Base-by-base conservation (phyloP, 805 yeast genomes). In the Teunomyces stri region DNA sequence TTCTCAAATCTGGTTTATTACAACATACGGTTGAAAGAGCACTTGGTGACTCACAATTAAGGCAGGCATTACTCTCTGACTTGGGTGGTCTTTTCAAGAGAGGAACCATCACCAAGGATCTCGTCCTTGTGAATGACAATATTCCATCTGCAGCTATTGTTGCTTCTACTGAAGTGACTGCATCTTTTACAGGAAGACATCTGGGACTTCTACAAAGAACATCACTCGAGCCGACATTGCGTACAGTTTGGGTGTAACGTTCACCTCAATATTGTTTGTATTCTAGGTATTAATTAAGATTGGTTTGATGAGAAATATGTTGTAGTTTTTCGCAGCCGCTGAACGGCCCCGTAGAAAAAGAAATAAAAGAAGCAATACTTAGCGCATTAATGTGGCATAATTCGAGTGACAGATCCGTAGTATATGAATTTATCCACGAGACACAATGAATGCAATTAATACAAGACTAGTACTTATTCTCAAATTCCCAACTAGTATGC, bases 1-100 rank as follows among this genome's bases (percentile, higher is more conserved):
- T 65, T 20, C 48, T 48, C 42, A 47, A 52, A 20, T 65, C 69
- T 20, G 63, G 63, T 2, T 56, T 66, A 43, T 51, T 66, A 38
- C 54, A 49, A 35, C 43, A 61, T 51, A 51, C 57, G 13, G 36
- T 66, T 16, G 49, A 51, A 36, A 51, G 52, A 50, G 67, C 68
- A 30, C 48, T 61, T 21, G 38, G 48, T 4, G 68, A 65, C 48
- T 3, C 44, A 20, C 48, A 48, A 5, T 59, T 65, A 35, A 53
- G 52, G 45, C 22, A 45, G n/a, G 66, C 69, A 6, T 47, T 60
- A 30, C 48, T 60, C 6, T 45, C 49, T 20, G 59, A 60, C 45
- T 47, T 64, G 39, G 61, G 59, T 25, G 31, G 49, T 15, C 48
- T 62, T 41, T 58, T 62, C 39, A 49, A 51, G 10, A 29, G 40